These are phyloP conservation scores for Diaporthe velutina DNA, from an alignment of 2,329 filamentous ascomycete genomes.

Conservation along the genomic window DNA sequence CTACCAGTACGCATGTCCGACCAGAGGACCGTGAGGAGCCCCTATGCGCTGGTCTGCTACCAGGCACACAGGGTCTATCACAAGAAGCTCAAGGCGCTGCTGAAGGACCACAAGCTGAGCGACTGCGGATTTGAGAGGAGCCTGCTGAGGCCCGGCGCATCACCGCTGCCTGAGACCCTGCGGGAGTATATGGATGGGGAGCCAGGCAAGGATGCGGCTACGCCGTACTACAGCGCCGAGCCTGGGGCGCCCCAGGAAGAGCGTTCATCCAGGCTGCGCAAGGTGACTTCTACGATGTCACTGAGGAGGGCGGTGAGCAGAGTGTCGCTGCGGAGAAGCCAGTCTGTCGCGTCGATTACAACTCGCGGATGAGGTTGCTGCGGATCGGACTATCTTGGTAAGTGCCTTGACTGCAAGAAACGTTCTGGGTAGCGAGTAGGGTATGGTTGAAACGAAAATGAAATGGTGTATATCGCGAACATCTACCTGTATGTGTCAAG, in stretches of 20 bases:
- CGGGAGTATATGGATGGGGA: conserved; percentile 26
- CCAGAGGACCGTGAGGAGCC: conserved; percentile 15
- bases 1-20: conserved; percentile 27
- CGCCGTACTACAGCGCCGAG: conserved; percentile 20
- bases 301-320: conserved; percentile 32
- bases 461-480: conserved; percentile 14
- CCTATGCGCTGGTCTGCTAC: conserved; percentile 33
- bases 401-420: conserved; percentile 2
- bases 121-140: conserved; percentile 18
- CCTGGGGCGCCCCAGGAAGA: not conserved
- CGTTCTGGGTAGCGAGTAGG: conserved; percentile 16
- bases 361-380: not conserved
- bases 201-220: conserved; percentile 18
- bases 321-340: conserved; percentile 27
- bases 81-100: conserved; percentile 33
- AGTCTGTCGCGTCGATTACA: conserved; percentile 13
- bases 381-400: not conserved
- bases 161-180: conserved; percentile 30
- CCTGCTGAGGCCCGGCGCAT: conserved; percentile 13
- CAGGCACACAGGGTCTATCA: conserved; percentile 34
- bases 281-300: conserved; percentile 23
- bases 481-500: conserved; percentile 9
- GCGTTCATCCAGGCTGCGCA: conserved; percentile 8
- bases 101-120: conserved; percentile 27
- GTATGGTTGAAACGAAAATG: conserved; percentile 10